phyloP scores from a whole-genome alignment of 108 stramenopile species.

The Skeletonema grethae region DNA sequence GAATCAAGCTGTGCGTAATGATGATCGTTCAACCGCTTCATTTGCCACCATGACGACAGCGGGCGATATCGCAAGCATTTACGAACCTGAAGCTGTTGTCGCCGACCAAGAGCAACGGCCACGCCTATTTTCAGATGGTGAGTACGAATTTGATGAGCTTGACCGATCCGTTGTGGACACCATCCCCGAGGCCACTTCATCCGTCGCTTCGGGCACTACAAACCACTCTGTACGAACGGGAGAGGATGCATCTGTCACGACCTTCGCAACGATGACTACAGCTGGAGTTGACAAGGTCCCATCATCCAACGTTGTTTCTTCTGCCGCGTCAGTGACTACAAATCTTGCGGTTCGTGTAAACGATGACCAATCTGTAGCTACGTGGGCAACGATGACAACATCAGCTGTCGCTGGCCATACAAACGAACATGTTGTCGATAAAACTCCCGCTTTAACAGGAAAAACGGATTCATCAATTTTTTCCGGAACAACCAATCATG shows the following conservation, averaged over 20 bases:
- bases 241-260: constrained; percentile 30
- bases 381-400: constrained; percentile 44
- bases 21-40: constrained; percentile 28
- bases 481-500: constrained; percentile 39
- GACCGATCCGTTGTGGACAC: constrained; percentile 22
- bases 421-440: constrained; percentile 12
- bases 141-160: constrained; percentile 18
- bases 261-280: constrained; percentile 45
- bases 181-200: constrained; percentile 24
- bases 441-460: constrained; percentile 5
- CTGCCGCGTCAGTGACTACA: constrained; percentile 19
- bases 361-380: constrained; percentile 49
- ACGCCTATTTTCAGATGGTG: neutral
- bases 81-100: constrained; percentile 7
- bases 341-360: constrained; percentile 23
- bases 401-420: neutral
- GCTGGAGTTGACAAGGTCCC: constrained; percentile 24
- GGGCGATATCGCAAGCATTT: constrained; percentile 25
- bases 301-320: neutral
- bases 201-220: constrained; percentile 27
- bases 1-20: constrained; percentile 15
- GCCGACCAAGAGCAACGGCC: constrained; percentile 1
- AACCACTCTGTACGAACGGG: constrained; percentile 28
- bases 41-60: constrained; percentile 27
- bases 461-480: constrained; percentile 12